A percentile compares a stretch with the other conserved stretches of the same genome.
Conservation (phyloP, 2,329 filamentous ascomycete genomes). For the Biscogniauxia mediterranea region DNA sequence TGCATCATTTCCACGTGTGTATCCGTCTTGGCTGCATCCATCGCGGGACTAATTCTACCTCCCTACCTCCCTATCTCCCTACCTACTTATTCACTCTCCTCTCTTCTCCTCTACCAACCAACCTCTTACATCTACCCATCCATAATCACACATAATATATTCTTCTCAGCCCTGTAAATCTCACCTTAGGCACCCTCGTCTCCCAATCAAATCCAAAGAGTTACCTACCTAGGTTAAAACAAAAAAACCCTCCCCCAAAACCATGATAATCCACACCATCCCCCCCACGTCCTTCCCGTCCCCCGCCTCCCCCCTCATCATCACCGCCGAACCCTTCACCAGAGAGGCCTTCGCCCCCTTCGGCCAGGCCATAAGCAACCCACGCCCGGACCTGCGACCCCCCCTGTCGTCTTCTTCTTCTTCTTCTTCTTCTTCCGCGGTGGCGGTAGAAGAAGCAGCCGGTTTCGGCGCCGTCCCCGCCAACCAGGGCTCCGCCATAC, state of each 20-base stretch:
- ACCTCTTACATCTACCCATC: too few relatives aligned
- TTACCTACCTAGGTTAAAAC: not conserved
- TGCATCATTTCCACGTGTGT: not conserved
- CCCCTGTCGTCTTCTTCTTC: constrained; percentile 37
- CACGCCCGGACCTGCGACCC: constrained; percentile 49
- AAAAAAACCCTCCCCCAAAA: constrained; percentile 1
- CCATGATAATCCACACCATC: constrained; percentile 29
- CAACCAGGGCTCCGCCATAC: constrained; percentile 88
- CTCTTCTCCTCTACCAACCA: too few relatives aligned
- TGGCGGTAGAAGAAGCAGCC: constrained; percentile 24
- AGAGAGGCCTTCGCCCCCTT: constrained; percentile 70
- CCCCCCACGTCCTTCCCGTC: constrained; percentile 8
- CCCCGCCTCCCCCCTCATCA: constrained; percentile 28
- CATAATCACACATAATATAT: too few relatives aligned
- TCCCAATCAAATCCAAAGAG: not conserved
- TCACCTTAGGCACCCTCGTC: not conserved
- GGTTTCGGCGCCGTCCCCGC: constrained; percentile 53
- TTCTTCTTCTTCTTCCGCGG: constrained; percentile 21
- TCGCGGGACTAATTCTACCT: too few relatives aligned
- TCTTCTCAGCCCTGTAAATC: too few relatives aligned
- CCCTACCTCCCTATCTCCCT: too few relatives aligned
- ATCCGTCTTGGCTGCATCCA: not conserved
- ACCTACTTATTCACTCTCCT: too few relatives aligned
- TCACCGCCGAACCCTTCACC: constrained; percentile 66
- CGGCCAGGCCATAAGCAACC: constrained; percentile 79